Conservation (phyloP, 371 early-diverging fungal genomes). For the Choanephora cucurbitarum region DNA sequence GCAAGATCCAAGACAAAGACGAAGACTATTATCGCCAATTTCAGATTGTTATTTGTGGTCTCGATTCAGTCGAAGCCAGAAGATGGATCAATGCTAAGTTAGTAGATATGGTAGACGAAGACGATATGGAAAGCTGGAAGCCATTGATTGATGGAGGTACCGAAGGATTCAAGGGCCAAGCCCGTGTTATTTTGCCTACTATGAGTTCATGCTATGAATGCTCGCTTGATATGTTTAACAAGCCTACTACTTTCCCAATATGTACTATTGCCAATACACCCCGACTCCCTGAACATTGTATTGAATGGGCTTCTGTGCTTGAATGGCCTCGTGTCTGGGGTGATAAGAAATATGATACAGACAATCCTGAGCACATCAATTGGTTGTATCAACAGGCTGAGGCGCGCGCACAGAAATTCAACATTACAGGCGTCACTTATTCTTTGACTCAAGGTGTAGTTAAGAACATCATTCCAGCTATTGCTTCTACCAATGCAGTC, state of each 20-base stretch:
- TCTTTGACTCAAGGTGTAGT: conserved; percentile 97
- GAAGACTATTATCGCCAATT: conserved; percentile 90
- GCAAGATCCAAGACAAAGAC: conserved; percentile 93
- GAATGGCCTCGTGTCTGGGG: conserved; percentile 88
- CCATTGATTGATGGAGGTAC: conserved; percentile 97
- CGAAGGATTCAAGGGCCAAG: conserved; percentile 96
- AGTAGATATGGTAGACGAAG: conserved; percentile 73
- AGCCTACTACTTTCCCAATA: conserved; percentile 92
- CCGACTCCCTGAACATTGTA: conserved; percentile 95
- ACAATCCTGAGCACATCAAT: conserved; percentile 86
- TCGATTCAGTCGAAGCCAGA: conserved; percentile 95
- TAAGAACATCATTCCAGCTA: conserved; percentile 98
- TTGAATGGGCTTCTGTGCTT: conserved; percentile 97
- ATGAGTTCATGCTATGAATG: conserved; percentile 86
- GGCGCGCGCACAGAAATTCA: conserved; percentile 75
- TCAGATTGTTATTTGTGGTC: conserved; percentile 87
- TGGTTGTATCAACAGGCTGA: conserved; percentile 85
- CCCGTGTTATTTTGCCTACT: conserved; percentile 86
- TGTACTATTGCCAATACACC: conserved; percentile 99
- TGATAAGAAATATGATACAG: conserved; percentile 85
- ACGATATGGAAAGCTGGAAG: conserved; percentile 67
- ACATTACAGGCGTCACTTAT: conserved; percentile 89
- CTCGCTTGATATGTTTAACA: conserved; percentile 76
- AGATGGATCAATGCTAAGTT: conserved; percentile 96
- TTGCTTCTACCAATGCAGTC: conserved; percentile 99